These are phyloP conservation scores for Psilocybe cubensis DNA, from an alignment of 768 basidiomycete species.

Conservation along the genomic window DNA sequence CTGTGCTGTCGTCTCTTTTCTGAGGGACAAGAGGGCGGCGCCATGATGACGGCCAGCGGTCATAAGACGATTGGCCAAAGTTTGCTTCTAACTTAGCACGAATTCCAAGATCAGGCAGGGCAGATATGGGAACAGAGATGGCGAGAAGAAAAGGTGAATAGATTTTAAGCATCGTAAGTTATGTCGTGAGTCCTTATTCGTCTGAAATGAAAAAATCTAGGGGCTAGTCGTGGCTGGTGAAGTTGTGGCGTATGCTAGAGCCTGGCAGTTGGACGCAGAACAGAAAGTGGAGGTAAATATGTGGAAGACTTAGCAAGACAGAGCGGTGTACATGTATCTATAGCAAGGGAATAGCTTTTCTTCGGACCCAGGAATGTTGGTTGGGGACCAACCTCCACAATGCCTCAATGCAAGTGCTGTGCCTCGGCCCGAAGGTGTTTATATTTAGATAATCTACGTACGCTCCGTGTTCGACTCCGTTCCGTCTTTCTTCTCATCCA, in stretches of 20 bases:
- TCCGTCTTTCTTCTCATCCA: too few species aligned
- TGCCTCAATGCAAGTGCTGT: neutral
- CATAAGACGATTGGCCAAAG: neutral
- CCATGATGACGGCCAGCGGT: neutral
- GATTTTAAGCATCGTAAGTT: slow-evolving; percentile 10
- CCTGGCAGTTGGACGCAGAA: neutral
- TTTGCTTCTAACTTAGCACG: neutral
- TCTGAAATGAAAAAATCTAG: neutral
- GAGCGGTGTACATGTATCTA: neutral
- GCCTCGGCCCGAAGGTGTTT: neutral
- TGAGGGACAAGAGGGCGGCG: neutral
- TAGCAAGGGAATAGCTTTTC: neutral
- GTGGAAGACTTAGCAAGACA: neutral
- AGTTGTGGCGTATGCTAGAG: neutral
- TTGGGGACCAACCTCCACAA: neutral
- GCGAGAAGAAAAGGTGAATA: slow-evolving; percentile 10
- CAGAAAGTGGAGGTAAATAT: neutral
- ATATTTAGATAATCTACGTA: neutral
- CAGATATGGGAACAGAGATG: slow-evolving; percentile 3
- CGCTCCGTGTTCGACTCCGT: too few species aligned
- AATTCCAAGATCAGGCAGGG: slow-evolving; percentile 8
- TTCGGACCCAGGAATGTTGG: neutral
- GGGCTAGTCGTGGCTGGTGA: neutral
- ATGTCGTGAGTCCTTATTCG: slow-evolving; percentile 7
- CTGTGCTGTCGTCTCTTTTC: slow-evolving; percentile 7